A percentile compares a stretch with the other conserved stretches of the same genome.
Evolutionary conservation across 331 rosid genomes (phyloP).

Genomic region (Prunus yedoensis): DNA sequence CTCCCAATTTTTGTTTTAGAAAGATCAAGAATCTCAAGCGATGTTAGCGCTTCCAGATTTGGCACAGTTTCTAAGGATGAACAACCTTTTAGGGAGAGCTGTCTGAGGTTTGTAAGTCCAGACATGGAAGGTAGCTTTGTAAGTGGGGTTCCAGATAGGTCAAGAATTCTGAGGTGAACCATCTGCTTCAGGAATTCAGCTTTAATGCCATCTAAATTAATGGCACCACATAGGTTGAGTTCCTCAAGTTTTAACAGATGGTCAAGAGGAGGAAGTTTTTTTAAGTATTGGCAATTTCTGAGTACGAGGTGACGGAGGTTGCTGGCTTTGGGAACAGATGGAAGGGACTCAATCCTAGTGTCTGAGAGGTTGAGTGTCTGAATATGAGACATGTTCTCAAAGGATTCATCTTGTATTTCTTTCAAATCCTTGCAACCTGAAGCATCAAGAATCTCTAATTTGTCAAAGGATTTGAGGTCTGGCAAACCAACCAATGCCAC

Average conservation of each 20-base stretch:
- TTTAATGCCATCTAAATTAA: not conserved
- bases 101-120: conserved; percentile 23
- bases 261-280: conserved; percentile 8
- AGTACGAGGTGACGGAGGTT: conserved; percentile 24
- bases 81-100: conserved; percentile 29
- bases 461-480: conserved; percentile 3
- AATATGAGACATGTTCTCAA: conserved; percentile 19
- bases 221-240: conserved; percentile 27
- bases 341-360: conserved; percentile 23
- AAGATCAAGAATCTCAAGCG: conserved; percentile 39
- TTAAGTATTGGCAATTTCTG: conserved; percentile 15
- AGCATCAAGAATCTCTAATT: conserved; percentile 30
- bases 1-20: conserved; percentile 17
- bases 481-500: conserved; percentile 12
- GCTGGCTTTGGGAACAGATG: conserved; percentile 7
- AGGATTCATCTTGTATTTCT: conserved; percentile 16
- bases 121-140: conserved; percentile 4
- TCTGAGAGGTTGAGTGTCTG: conserved; percentile 30
- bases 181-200: conserved; percentile 18
- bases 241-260: conserved; percentile 23
- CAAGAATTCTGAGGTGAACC: conserved; percentile 22
- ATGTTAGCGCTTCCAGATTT: not conserved
- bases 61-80: not conserved
- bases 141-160: conserved; percentile 26
- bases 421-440: conserved; percentile 20